Base-by-base conservation (phyloP, 805 yeast genomes). In the Candida michaelii region DNA sequence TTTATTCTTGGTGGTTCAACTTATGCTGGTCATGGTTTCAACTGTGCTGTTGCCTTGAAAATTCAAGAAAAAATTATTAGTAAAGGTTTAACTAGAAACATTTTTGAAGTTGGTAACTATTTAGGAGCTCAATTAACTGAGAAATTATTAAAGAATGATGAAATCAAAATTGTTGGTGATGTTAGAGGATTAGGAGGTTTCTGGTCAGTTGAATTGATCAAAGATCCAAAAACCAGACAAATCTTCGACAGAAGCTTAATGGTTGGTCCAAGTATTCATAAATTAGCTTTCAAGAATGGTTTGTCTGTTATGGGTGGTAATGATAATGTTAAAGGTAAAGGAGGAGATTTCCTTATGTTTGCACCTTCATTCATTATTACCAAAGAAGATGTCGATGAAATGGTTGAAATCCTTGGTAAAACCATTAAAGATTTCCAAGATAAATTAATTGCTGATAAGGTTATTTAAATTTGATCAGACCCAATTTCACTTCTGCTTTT, bases 181-280 rank as follows among this genome's bases (percentile, higher is more conserved):
- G 73, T 80, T 29, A 71, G 86, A 60, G 86, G 86, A 42, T 64
- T 77, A 44, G 85, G 85, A 47, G 75, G 78, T 30, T 80, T 80
- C 60, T 69, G 82, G 73, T 66, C 79, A 4, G 52, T 80, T 36
- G 85, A 80, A 58, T 65, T 78, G 39, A 83, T 79, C 45, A 70
- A 76, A 52, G 71, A 80, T 53, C 74, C 68, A 48, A 58, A 53
- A 13, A 73, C 83, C 14, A 79, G 77, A 51, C 76, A 75, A 55
- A 63, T 73, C 10, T 76, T 77, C 46, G 68, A 63, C 25, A 57
- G 64, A 31, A 53, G 55, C 13, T 43, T 62, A 31, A 60, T 63
- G 36, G 59, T 73, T 30, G 76, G 71, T 25, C 59, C 63, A 39
- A 57, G 55, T 49, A 54, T 74, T 30, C 54, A 61, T 47, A 52